Base-by-base conservation (phyloP, 805 yeast genomes). In the Dipodascus geniculatus region DNA sequence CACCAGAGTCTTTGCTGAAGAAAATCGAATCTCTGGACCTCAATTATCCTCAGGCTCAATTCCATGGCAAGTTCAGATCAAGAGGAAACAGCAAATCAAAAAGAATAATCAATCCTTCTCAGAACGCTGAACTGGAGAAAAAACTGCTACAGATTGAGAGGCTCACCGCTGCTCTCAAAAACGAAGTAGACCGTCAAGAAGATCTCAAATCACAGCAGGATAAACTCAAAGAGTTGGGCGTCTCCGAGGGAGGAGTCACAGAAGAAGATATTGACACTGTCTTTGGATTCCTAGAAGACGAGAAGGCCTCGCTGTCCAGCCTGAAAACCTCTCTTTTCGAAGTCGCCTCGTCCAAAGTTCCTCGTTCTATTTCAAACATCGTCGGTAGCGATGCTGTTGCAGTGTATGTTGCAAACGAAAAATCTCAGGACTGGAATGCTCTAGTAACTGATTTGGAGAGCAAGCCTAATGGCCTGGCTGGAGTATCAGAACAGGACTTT, bases 191-290 rank as follows among this genome's bases (percentile, higher is more conserved):
- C 3, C 22, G 31, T 17, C 3, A 51, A 17, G 31, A 20, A 48
- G 44, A 35, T 28, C 20, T 42, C 14, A 38, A 17, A 20, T 23
- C 14, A 47, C 33, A 49, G n/a, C 17, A 17, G 9, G 23, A 38
- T 6, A 50, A 20, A 28, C 38, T 42, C 31, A 48, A 51, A 51
- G 44, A 38, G 24, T 17, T 52, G 49, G 42, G 58, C 54, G 9
- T 50, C 48, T 2, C 17, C 22, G 49, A 48, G 33, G 17, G 48
- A 49, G 28, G 51, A 56, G 58, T 28, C 42, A 55, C 38, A 55
- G 56, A 22, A 51, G 47, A 23, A 16, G 22, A 20, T 16, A 38
- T 38, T n/a, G 19, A 38, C 20, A 17, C 44, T n/a, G 44, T 38
- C 19, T 11, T 38, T 3, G 44, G 44, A 16, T 17, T 38, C 20